Percentiles rank a stretch among this genome's conserved stretches.
Conservation (phyloP, 2,329 filamentous ascomycete genomes). For the Cladosporium sp. region DNA sequence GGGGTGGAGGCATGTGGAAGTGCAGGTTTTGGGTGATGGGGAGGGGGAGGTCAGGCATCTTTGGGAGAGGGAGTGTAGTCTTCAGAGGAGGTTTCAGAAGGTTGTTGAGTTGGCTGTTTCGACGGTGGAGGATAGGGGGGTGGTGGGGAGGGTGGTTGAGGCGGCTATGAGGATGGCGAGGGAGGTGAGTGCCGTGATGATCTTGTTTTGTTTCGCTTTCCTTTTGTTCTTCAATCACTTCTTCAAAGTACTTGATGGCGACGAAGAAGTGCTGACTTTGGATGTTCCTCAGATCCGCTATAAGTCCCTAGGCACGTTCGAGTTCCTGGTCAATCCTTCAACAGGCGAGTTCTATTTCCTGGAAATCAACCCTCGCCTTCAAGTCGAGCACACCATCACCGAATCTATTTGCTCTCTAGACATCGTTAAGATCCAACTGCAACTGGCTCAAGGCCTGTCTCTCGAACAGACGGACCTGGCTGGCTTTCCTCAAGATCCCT, state of each 20-base stretch:
- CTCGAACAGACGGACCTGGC: conserved; percentile 16
- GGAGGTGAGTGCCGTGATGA: too few species aligned
- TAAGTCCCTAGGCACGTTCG: conserved; percentile 59
- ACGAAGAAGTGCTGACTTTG: background rate
- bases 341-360: conserved; percentile 54
- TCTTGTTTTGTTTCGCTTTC: too few species aligned
- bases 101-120: conserved; percentile 57
- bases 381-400: conserved; percentile 61
- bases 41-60: conserved; percentile 50
- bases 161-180: conserved; percentile 51
- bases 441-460: conserved; percentile 47
- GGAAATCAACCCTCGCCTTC: conserved; percentile 57
- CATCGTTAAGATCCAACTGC: conserved; percentile 52
- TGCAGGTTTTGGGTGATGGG: conserved; percentile 58
- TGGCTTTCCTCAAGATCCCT: conserved; percentile 34
- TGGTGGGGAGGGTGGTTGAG: conserved; percentile 49
- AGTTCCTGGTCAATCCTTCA: conserved; percentile 55
- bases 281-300: conserved; percentile 45
- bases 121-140: conserved; percentile 41
- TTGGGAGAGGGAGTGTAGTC: conserved; percentile 59
- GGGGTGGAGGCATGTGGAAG: conserved; percentile 58
- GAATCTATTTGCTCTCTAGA: conserved; percentile 53
- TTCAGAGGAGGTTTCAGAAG: conserved; percentile 59
- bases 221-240: too few species aligned
- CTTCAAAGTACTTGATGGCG: background rate